Base-by-base conservation (phyloP, 1,139 yeast species). In the Taiozyma sp. region DNA sequence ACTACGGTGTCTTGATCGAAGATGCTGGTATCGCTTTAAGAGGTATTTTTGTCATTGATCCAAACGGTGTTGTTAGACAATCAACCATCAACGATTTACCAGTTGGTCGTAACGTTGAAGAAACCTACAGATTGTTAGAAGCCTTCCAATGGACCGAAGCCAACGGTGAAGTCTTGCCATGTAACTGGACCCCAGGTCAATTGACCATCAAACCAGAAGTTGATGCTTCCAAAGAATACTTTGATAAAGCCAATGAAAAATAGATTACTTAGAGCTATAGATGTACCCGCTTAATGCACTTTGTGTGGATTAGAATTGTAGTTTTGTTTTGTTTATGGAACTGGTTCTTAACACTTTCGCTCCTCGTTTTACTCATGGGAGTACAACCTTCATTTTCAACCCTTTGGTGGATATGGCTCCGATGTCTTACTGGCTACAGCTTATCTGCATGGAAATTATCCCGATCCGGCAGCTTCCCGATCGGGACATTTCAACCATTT, bases 71-170 rank as follows among this genome's bases (percentile, higher is more conserved):
- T 66, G 83, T 92, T 68, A 90, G 97, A 87, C 98, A 92, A 80
- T 80, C 87, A 77, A 91, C 98, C 76, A 80, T 92, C 81, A 92
- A 93, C 81, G 97, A 93, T 74, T 86, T 92, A 73, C 97, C 98
- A 72, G 99, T 93, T 64, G 99, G 99, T 74, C 91, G 99, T 83
- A 87, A 90, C 67, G 98, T 92, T 63, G 97, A 91, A 62, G 99
- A 93, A 81, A 87, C 97, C 64, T 80, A 89, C 71, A 91, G 99
- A 87, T 84, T 93, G 72, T 83, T 93, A 62, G 98, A 93, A 72
- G 98, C 97, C 66, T 92, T 93, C 96, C 96, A 92, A 80, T 91
- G 93, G 90, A 87, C 96, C 68, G 97, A 92, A 75, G 87, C 89
- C 81, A 78, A 92, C 83, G 97, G 98, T 77, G 96, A 93, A 77